phyloP scores from a whole-genome alignment of 176 grass and related monocot species.

The Ensete glaucum region DNA sequence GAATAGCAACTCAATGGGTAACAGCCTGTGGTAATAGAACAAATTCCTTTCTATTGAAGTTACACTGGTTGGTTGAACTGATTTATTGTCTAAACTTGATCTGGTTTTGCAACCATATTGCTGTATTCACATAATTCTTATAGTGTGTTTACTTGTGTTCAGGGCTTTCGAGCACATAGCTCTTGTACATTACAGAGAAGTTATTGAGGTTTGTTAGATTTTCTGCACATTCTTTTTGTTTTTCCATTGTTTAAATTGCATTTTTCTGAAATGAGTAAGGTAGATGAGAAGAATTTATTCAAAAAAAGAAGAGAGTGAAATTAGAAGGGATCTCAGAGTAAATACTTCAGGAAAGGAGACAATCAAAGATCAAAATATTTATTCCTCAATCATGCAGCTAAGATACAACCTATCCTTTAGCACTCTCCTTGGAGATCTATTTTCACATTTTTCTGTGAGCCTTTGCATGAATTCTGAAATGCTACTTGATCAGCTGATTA shows the following conservation, averaged over 20 bases:
- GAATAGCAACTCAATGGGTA: no score
- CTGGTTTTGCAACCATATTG: not conserved
- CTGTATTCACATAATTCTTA: not conserved
- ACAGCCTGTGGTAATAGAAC: no score
- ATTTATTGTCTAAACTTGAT: not conserved
- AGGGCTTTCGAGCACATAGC: slow-evolving; percentile 89
- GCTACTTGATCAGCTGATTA: not conserved
- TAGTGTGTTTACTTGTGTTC: slow-evolving; percentile 28
- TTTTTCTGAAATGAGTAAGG: not conserved
- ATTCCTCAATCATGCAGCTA: not conserved
- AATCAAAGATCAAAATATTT: no score
- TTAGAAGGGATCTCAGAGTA: not conserved
- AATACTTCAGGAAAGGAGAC: not conserved
- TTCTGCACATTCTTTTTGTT: not conserved
- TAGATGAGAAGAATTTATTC: not conserved
- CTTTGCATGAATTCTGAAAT: not conserved
- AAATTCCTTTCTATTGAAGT: not conserved
- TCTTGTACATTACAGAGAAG: slow-evolving; percentile 91
- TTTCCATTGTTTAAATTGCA: not conserved
- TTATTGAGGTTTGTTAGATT: slow-evolving; percentile 49
- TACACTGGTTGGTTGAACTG: not conserved
- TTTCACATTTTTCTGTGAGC: not conserved
- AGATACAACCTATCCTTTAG: not conserved
- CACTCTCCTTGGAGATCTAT: not conserved
- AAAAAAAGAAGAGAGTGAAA: not conserved